These are phyloP conservation scores for Penicillium verhagenii DNA, from an alignment of 495 filamentous ascomycete genomes.

Conservation along the genomic window DNA sequence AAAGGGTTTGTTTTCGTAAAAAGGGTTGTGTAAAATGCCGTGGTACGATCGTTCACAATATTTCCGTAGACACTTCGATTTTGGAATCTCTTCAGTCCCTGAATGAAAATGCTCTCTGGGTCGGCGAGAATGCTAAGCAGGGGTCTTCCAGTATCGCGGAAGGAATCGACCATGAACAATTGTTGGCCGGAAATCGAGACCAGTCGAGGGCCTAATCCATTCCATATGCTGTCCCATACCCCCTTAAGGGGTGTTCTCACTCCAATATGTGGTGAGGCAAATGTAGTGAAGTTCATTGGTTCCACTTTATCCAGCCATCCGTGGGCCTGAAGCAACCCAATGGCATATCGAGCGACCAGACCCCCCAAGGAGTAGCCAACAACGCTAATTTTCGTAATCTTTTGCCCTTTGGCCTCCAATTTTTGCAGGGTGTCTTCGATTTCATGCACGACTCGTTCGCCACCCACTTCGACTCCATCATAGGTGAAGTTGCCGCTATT, in stretches of 20 bases:
- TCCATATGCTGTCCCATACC: constrained; percentile 67
- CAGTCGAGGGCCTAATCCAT: constrained; percentile 72
- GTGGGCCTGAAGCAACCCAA: constrained; percentile 78
- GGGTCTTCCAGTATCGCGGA: constrained; percentile 75
- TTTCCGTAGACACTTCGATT: constrained; percentile 78
- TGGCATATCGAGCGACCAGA: constrained; percentile 80
- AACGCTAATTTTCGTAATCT: constrained; percentile 78
- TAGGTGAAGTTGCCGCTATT: constrained; percentile 87
- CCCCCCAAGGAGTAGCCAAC: constrained; percentile 90
- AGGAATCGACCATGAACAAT: constrained; percentile 82
- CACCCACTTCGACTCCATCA: constrained; percentile 89
- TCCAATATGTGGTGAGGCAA: constrained; percentile 87
- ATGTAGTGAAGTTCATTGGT: constrained; percentile 91
- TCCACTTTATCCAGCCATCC: constrained; percentile 75
- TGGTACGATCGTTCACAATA: constrained; percentile 76
- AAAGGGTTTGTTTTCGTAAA: constrained; percentile 77
- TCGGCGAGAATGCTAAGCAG: constrained; percentile 81
- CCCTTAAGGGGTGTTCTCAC: constrained; percentile 74
- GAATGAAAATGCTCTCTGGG: constrained; percentile 80
- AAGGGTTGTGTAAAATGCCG: constrained; percentile 76
- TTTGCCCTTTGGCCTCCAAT: constrained; percentile 61
- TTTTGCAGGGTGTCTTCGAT: constrained; percentile 77
- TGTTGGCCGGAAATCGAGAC: constrained; percentile 82
- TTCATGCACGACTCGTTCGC: constrained; percentile 83
- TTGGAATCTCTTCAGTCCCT: constrained; percentile 71